Conservation (phyloP, 2,329 filamentous ascomycete species). For the Ophiostoma piceae region DNA sequence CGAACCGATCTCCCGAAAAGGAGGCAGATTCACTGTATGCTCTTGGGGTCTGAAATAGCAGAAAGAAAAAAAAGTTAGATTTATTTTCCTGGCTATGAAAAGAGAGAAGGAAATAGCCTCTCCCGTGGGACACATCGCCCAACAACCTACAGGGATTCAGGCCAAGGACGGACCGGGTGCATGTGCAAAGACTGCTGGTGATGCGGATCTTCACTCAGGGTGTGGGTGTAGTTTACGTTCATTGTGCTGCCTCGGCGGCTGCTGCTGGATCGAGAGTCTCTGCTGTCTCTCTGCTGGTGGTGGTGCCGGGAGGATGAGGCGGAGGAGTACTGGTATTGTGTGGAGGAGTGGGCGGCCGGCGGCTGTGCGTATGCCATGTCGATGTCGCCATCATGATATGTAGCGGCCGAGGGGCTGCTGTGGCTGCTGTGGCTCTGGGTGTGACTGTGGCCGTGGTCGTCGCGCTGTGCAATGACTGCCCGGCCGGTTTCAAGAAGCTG, state of each 20-base stretch:
- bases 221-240: conserved; percentile 16
- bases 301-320: neutral
- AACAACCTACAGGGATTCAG: conserved; percentile 27
- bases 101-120: conserved; percentile 1
- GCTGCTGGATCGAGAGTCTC: conserved; percentile 7
- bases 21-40: conserved; percentile 23
- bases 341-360: neutral
- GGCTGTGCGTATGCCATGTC: conserved; percentile 18
- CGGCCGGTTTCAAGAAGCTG: conserved; percentile 26
- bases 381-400: conserved; percentile 16
- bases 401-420: conserved; percentile 14
- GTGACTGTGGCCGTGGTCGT: neutral
- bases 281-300: neutral
- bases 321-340: neutral
- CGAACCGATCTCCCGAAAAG: conserved; percentile 25
- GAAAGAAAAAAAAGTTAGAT: neutral
- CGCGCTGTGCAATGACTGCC: conserved; percentile 24
- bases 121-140: conserved; percentile 18
- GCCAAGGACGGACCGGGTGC: conserved; percentile 26
- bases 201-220: conserved; percentile 18
- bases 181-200: conserved; percentile 19
- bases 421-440: neutral
- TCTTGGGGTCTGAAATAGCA: conserved; percentile 11
- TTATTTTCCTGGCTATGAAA: neutral
- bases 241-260: conserved; percentile 18